Percentiles rank a stretch among this genome's conserved stretches.
phyloP scores from a whole-genome alignment of 2,329 filamentous ascomycete genomes.

The Stagonosporopsis rhizophila region DNA sequence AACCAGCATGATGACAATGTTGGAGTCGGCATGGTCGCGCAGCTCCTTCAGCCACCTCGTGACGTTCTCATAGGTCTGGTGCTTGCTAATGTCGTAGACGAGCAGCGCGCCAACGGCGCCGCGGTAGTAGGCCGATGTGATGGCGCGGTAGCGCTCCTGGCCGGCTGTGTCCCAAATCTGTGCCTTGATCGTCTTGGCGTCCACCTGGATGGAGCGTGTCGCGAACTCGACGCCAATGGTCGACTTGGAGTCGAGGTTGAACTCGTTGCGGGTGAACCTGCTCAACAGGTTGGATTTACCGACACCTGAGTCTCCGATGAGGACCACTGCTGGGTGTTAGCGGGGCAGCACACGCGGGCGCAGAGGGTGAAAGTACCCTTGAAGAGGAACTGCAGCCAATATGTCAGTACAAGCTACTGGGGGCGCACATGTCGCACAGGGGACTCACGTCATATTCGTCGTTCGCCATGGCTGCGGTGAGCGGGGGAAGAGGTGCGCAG shows the following conservation, averaged over 20 bases:
- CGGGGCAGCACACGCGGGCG: constrained; percentile 26
- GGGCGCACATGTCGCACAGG: constrained; percentile 30
- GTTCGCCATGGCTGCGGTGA: constrained; percentile 79
- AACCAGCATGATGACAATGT: constrained; percentile 99
- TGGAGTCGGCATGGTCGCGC: constrained; percentile 95
- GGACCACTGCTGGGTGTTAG: constrained; percentile 72
- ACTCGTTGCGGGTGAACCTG: constrained; percentile 99
- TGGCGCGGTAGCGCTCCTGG: constrained; percentile 98
- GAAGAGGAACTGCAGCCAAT: constrained; percentile 83
- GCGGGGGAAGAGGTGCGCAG: constrained; percentile 27
- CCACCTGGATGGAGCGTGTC: constrained; percentile 97
- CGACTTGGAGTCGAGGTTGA: constrained; percentile 99
- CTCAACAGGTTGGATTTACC: constrained; percentile 99
- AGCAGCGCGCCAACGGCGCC: constrained; percentile 96
- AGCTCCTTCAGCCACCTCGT: constrained; percentile 99
- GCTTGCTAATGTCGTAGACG: constrained; percentile 99
- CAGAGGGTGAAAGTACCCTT: constrained; percentile 71
- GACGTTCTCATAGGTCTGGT: constrained; percentile 99
- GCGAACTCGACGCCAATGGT: constrained; percentile 99
- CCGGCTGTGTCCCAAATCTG: constrained; percentile 99
- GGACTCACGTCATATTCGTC: constrained; percentile 97
- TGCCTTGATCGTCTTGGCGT: constrained; percentile 99
- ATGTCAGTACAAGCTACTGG: constrained; percentile 32
- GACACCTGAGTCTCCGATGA: constrained; percentile 99
- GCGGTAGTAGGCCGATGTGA: constrained; percentile 98